Evolutionary conservation across 352 stramenopile species (phyloP).

Genomic region (Pythium sp.): DNA sequence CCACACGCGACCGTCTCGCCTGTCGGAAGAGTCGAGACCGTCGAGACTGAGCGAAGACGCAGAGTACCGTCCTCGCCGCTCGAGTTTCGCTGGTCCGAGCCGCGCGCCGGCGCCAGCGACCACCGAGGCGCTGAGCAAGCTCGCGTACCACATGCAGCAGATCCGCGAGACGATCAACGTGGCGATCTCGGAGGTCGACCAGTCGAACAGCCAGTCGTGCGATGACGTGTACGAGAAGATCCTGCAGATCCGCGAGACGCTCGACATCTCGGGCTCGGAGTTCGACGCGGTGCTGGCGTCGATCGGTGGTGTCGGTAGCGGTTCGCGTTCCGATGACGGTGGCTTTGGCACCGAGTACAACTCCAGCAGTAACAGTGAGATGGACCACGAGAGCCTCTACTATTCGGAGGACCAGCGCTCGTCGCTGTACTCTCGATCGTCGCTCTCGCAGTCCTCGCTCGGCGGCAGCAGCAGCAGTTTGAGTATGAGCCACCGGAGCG

Average conservation of each 20-base stretch:
- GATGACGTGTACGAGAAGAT: conserved; percentile 53
- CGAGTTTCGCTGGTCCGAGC: conserved; percentile 17
- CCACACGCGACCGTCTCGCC: conserved; percentile 4
- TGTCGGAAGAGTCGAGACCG: conserved; percentile 9
- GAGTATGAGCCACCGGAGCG: background rate
- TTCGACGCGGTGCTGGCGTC: conserved; percentile 44
- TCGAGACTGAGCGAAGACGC: conserved; percentile 16
- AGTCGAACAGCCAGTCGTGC: conserved; percentile 31
- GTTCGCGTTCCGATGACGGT: background rate
- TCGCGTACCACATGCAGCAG: conserved; percentile 64
- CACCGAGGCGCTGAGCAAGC: conserved; percentile 43
- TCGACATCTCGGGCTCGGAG: conserved; percentile 45
- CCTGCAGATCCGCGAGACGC: conserved; percentile 43
- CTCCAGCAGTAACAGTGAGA: conserved; percentile 7
- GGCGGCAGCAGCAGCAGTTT: conserved; percentile 3
- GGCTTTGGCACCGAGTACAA: conserved; percentile 9
- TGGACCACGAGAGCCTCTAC: conserved; percentile 9
- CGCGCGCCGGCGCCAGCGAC: conserved; percentile 31
- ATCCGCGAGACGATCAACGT: conserved; percentile 69
- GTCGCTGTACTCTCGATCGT: conserved; percentile 11
- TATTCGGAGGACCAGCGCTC: conserved; percentile 7
- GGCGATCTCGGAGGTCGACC: conserved; percentile 57
- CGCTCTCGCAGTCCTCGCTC: conserved; percentile 14
- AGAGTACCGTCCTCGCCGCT: conserved; percentile 22
- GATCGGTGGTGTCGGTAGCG: conserved; percentile 20